Conservation (phyloP, 106 monocot species). For the Amphibolis antarctica region DNA sequence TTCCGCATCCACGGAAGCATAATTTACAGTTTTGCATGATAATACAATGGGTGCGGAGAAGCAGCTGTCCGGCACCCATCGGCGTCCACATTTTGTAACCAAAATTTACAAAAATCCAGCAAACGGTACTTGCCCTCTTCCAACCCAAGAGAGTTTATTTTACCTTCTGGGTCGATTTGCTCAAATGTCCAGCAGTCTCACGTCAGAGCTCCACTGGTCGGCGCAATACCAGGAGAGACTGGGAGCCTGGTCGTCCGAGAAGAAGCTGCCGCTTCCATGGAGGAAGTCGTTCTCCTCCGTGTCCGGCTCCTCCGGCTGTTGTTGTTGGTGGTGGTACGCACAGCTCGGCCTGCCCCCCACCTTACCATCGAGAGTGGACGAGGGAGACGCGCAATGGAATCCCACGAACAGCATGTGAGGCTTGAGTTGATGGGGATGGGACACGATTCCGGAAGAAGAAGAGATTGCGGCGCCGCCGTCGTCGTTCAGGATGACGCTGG, state of each 20-base stretch:
- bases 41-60: too few relatives aligned
- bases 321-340: not conserved
- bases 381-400: not conserved
- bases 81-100: too few relatives aligned
- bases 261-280: conserved; percentile 10
- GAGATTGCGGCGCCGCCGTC: not conserved
- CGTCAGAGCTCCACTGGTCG: conserved; percentile 2
- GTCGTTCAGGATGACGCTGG: conserved; percentile 16
- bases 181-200: too few relatives aligned
- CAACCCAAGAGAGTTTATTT: too few relatives aligned
- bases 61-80: too few relatives aligned
- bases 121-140: too few relatives aligned
- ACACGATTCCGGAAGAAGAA: not conserved
- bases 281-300: conserved; percentile 8
- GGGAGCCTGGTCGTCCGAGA: conserved; percentile 14
- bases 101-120: too few relatives aligned
- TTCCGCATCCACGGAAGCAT: too few relatives aligned
- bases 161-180: too few relatives aligned
- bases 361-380: not conserved
- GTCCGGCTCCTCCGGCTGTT: not conserved
- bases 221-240: conserved; percentile 12
- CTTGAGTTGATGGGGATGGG: not conserved
- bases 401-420: not conserved
- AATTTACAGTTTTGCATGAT: too few relatives aligned
- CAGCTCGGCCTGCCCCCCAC: not conserved